Conservation (phyloP, 768 basidiomycete genomes). For the Suillus tomentosus region DNA sequence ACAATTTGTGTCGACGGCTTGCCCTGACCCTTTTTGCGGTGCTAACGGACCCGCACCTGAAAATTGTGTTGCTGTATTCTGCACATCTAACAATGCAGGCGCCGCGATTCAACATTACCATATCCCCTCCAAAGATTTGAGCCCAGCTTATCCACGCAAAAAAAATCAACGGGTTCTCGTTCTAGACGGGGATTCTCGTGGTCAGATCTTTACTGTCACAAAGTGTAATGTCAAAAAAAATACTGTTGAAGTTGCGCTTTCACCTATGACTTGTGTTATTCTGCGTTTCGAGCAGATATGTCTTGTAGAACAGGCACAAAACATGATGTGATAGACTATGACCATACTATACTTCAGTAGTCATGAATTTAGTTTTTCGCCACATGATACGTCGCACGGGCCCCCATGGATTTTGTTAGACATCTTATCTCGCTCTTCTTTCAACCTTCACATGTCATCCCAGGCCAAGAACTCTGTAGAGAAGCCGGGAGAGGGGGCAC, state of each 20-base stretch:
- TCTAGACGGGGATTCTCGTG: background rate
- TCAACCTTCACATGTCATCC: background rate
- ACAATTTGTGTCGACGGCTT: background rate
- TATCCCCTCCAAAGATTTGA: background rate
- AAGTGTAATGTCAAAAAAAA: background rate
- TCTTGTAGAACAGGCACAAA: background rate
- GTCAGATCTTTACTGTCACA: background rate
- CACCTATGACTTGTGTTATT: background rate
- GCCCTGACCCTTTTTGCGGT: background rate
- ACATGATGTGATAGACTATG: background rate
- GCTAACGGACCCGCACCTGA: background rate
- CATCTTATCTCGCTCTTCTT: background rate
- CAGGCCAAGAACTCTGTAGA: background rate
- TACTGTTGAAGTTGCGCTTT: background rate
- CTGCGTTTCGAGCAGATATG: background rate
- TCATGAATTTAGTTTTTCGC: background rate
- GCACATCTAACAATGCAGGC: background rate
- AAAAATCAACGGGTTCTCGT: background rate
- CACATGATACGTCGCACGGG: no score
- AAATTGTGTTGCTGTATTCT: background rate
- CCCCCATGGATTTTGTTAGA: no score
- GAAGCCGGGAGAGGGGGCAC: background rate
- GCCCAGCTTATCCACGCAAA: background rate
- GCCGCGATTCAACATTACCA: background rate
- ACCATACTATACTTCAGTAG: background rate